Evolutionary conservation across 208 protist genomes (phyloP).

Genomic region (Herpetomonas tarakana): DNA sequence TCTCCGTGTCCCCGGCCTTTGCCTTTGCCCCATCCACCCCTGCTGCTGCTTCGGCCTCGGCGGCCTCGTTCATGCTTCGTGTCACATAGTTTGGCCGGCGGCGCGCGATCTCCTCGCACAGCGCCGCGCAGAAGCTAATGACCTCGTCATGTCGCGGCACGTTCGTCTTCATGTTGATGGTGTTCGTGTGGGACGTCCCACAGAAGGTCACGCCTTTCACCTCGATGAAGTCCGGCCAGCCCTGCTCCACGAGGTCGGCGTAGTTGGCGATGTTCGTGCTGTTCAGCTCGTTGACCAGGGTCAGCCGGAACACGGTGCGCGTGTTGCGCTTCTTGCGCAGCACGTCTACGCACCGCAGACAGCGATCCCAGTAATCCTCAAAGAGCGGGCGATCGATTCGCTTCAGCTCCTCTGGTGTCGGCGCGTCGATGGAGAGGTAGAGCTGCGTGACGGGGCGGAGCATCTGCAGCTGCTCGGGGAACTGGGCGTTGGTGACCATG

Average conservation of each 20-base stretch:
- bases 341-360: conserved; percentile 83
- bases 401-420: conserved; percentile 88
- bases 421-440: conserved; percentile 94
- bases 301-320: conserved; percentile 96
- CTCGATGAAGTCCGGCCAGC: conserved; percentile 94
- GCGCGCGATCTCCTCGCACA: conserved; percentile 52
- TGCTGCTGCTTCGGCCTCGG: neutral
- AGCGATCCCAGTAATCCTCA: conserved; percentile 95
- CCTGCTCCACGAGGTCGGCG: conserved; percentile 87
- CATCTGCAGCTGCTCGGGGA: conserved; percentile 77
- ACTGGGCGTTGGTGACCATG: conserved; percentile 95
- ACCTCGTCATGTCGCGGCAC: conserved; percentile 95
- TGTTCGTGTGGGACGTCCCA: conserved; percentile 77
- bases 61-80: conserved; percentile 18
- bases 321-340: conserved; percentile 78
- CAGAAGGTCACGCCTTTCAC: conserved; percentile 96
- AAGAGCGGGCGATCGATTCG: conserved; percentile 92
- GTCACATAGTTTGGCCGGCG: conserved; percentile 40
- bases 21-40: neutral
- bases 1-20: conserved; percentile 1
- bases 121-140: conserved; percentile 74
- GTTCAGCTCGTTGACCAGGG: conserved; percentile 95
- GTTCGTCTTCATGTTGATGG: conserved; percentile 92
- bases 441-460: conserved; percentile 91
- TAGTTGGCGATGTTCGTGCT: conserved; percentile 58